Evolutionary conservation across 73 alveolate species (phyloP), one percentile per base, ranked within the genome.

Genomic region (Paramecium sexaurelia): DNA sequence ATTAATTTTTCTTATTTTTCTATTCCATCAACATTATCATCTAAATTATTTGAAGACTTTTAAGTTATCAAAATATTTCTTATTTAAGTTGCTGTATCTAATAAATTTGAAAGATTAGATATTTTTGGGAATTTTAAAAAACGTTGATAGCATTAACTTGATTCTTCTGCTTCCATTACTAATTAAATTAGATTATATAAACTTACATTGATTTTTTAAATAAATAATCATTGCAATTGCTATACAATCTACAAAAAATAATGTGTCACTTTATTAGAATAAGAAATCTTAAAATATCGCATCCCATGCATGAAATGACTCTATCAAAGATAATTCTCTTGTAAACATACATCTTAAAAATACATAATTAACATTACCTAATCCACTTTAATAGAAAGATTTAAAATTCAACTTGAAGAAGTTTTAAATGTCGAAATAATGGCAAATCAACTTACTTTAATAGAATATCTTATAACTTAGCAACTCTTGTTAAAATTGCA

Each of bases 341-440:
- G 93, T 87, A 61, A 67, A 78, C 85, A 87, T 78, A 45, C 93
- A 87, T 67, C 93, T 75, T 15, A 45, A 6, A 45, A 45, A 13
- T 45, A 43, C 15, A 0, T 45, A 45, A 15, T 4, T 11, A 15
- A 5, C 3, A 0, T 4, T 36, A 45, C 57, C 57, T 45, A 1
- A 87, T 87, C 93, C 93, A 87, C 67, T 61, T 87, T 55, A 87
- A 67, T 19, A 87, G 19, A 66, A 87, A 87, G 32, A 87, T 87
- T 68, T 87, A 19, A 27, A 87, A 87, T 40, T 87, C 93, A 0
- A 87, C 93, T 40, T 87, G 33, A 13, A 87, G 43, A 36, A 87
- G 73, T 40, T 87, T 87, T 26, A 87, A 17, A 24, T 87, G 93
- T 57, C 66, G 26, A 40, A 87, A 87, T 41, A 87, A 40, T 15